These are phyloP conservation scores for Pichia sp. DNA, from an alignment of 1,139 yeast genomes.

Conservation along the genomic window DNA sequence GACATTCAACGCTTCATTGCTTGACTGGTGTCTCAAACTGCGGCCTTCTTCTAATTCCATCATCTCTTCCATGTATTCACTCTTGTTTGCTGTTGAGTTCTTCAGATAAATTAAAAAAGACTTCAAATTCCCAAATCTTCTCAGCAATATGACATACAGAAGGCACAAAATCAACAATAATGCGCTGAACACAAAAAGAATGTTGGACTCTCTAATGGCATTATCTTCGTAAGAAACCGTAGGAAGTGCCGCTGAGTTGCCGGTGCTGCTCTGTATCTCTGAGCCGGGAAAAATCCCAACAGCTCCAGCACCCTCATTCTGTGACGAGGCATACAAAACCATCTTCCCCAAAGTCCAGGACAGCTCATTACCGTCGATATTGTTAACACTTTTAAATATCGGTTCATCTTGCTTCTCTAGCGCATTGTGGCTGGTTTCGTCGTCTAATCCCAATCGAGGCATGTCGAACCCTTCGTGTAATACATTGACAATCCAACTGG, in stretches of 20 bases:
- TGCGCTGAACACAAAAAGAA: not conserved
- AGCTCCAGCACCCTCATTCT: constrained; percentile 14
- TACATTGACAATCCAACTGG: constrained; percentile 71
- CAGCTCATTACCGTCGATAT: constrained; percentile 58
- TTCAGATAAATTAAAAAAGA: not conserved
- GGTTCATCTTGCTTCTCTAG: constrained; percentile 24
- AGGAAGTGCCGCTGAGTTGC: not conserved
- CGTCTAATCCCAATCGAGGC: constrained; percentile 53
- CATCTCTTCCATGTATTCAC: constrained; percentile 6
- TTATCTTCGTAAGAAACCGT: not conserved
- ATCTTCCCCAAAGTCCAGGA: constrained; percentile 89
- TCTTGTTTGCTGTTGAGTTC: not conserved
- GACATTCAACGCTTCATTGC: constrained; percentile 1
- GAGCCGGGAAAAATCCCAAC: constrained; percentile 16
- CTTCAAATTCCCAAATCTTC: constrained; percentile 10
- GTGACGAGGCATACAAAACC: constrained; percentile 39
- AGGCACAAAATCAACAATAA: not conserved
- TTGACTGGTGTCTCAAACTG: constrained; percentile 7
- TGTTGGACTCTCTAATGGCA: not conserved
- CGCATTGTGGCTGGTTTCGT: constrained; percentile 11
- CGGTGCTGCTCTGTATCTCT: not conserved
- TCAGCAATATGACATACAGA: constrained; percentile 4
- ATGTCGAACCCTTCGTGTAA: constrained; percentile 73
- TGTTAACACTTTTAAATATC: constrained; percentile 52
- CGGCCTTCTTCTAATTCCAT: constrained; percentile 16